Evolutionary conservation across 495 filamentous ascomycete species (phyloP), one percentile per base, ranked within the genome.

Genomic region (Aspergillus cristatus): DNA sequence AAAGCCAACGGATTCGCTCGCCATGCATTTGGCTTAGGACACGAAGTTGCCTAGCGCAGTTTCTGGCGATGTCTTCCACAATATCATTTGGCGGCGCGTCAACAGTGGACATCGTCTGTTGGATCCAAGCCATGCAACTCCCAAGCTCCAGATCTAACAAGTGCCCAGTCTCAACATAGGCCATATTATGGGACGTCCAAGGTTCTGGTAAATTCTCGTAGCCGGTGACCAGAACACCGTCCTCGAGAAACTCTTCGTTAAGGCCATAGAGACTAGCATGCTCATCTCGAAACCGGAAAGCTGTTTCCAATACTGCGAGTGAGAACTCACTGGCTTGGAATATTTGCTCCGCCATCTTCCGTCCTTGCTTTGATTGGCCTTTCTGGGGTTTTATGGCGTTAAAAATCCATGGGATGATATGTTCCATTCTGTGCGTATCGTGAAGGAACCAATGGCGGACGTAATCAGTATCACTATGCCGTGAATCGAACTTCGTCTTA

Each of bases 371-470:
- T 16, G 51, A 47, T 11, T 52, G 38, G 7, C 58, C 59, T 40
- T 60, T 63, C 25, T 77, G 62, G 14, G 76, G 67, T 47, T 82
- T 79, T 48, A 93, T 75, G 13, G 79, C 70, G 43, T 84, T 71
- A 38, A 78, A 82, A 6, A 79, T 78, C 78, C 79, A 88, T 7
- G 82, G 78, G 18, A 93, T 65, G 32, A 90, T 73, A 43, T 81
- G 70, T 35, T 89, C 80, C 46, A 93, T 68, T 18, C 71, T 72
- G 57, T 72, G 75, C 17, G 87, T 73, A 49, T 90, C 85, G 44
- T 77, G 74, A 38, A 86, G 65, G 47, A 95, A 90, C 81, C 80
- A 95, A 37, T 83, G 80, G 2, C 86, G 74, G 7, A 93, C 74
- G 6, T 67, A 64, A 47, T 94, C 86, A 12, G 73, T 71, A 49